Conservation (phyloP, 352 stramenopile species). For the Achlya hypogyna region DNA sequence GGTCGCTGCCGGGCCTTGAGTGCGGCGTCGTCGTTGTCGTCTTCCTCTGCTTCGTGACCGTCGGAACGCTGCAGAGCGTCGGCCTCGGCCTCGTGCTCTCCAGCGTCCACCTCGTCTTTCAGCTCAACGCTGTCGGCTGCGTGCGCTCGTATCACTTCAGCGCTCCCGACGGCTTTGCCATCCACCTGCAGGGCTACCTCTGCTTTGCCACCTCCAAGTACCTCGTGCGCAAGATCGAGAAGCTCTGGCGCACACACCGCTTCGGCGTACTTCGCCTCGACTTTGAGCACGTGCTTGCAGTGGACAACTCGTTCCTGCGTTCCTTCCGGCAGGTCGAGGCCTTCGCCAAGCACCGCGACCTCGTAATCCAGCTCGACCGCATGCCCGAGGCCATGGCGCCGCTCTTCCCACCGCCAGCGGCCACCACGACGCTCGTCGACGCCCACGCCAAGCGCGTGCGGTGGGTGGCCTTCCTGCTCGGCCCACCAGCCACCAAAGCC, state of each 20-base stretch:
- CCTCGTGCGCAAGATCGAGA: conserved; percentile 66
- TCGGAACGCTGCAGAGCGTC: conserved; percentile 67
- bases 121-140: conserved; percentile 68
- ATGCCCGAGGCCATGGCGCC: neutral
- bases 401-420: neutral
- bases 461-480: neutral
- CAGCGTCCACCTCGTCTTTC: conserved; percentile 68
- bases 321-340: conserved; percentile 61
- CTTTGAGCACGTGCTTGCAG: conserved; percentile 66
- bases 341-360: conserved; percentile 52
- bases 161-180: conserved; percentile 30
- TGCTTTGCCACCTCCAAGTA: conserved; percentile 79
- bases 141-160: conserved; percentile 61
- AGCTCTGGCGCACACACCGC: conserved; percentile 48
- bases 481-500: neutral
- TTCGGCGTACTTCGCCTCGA: conserved; percentile 57
- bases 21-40: conserved; percentile 54
- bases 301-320: conserved; percentile 64
- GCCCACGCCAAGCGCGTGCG: conserved; percentile 27
- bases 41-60: conserved; percentile 53
- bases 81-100: conserved; percentile 69
- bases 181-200: conserved; percentile 68
- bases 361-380: conserved; percentile 46
- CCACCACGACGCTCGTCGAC: neutral
- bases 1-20: conserved; percentile 63